Evolutionary conservation across 306 rosid genomes (phyloP).

Genomic region (Vigna reflexopilosa): DNA sequence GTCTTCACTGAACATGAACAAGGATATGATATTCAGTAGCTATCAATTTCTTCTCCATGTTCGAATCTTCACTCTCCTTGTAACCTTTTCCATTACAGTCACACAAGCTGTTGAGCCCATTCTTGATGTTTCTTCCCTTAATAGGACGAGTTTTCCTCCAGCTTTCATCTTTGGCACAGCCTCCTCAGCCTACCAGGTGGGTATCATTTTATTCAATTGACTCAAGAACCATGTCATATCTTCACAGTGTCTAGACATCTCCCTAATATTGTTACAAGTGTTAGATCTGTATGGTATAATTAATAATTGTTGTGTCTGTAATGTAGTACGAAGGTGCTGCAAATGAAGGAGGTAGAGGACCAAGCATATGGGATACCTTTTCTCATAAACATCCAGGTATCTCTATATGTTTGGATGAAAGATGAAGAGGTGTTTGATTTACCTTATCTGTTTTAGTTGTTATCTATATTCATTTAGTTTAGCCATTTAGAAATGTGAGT

Average conservation of each 20-base stretch:
- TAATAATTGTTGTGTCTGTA: neutral
- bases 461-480: too few species aligned
- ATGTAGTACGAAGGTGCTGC: conserved; percentile 52
- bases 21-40: conserved; percentile 26
- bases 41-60: conserved; percentile 20
- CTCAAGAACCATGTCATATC: too few species aligned
- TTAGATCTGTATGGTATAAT: neutral
- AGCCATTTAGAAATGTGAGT: too few species aligned
- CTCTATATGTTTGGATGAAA: conserved; percentile 5
- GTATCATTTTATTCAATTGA: neutral
- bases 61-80: conserved; percentile 24
- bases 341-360: conserved; percentile 48
- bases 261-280: neutral
- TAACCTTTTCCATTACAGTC: neutral
- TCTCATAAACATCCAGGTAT: conserved; percentile 47
- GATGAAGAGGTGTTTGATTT: neutral
- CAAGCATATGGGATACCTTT: conserved; percentile 43
- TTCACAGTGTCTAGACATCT: too few species aligned
- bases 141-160: conserved; percentile 40
- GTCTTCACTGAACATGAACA: neutral
- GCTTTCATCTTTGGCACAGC: conserved; percentile 51
- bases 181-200: conserved; percentile 50
- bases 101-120: neutral
- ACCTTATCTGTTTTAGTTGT: neutral
- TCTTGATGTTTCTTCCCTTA: conserved; percentile 35